Percentiles rank a stretch among this genome's conserved stretches.
These are phyloP conservation scores for Psidium friedrichsthalianum DNA, from an alignment of 345 rosid species.

Conservation along the genomic window DNA sequence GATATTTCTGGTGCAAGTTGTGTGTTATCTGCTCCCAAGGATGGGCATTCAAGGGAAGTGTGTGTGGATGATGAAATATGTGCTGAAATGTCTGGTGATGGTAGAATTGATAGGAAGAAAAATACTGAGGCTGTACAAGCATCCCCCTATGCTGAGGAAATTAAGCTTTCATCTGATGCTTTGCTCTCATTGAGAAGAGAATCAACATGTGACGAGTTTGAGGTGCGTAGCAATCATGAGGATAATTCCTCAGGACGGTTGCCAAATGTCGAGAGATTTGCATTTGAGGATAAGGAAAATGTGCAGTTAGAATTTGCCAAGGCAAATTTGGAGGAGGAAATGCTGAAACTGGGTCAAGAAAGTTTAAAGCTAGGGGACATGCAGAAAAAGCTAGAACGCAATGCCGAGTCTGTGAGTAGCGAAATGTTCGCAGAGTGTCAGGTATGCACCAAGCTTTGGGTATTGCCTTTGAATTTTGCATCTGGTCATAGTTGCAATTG, in stretches of 20 bases:
- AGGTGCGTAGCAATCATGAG: slow-evolving; percentile 14
- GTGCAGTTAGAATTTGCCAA: slow-evolving; percentile 26
- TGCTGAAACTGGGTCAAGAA: slow-evolving; percentile 47
- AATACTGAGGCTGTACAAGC: slow-evolving; percentile 9
- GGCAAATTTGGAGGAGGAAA: slow-evolving; percentile 66
- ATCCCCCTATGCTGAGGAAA: slow-evolving; percentile 9
- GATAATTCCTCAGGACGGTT: neutral
- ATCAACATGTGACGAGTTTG: slow-evolving; percentile 6
- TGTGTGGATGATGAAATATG: slow-evolving; percentile 11
- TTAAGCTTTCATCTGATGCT: slow-evolving; percentile 9
- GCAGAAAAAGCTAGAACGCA: slow-evolving; percentile 81
- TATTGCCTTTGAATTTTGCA: neutral
- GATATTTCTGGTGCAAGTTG: slow-evolving; percentile 18
- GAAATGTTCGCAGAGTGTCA: slow-evolving; percentile 97
- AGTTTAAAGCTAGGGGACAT: slow-evolving; percentile 50
- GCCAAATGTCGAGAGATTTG: slow-evolving; percentile 10
- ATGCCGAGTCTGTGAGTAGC: slow-evolving; percentile 87
- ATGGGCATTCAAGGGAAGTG: slow-evolving; percentile 11
- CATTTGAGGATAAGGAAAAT: slow-evolving; percentile 9
- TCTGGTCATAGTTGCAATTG: neutral
- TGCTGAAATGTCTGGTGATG: neutral
- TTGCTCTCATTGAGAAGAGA: slow-evolving; percentile 11
- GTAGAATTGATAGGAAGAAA: neutral
- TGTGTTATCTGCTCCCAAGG: slow-evolving; percentile 14
- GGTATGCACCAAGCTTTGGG: slow-evolving; percentile 5